phyloP scores from a whole-genome alignment of 306 rosid species.

The Vigna hirtella region DNA sequence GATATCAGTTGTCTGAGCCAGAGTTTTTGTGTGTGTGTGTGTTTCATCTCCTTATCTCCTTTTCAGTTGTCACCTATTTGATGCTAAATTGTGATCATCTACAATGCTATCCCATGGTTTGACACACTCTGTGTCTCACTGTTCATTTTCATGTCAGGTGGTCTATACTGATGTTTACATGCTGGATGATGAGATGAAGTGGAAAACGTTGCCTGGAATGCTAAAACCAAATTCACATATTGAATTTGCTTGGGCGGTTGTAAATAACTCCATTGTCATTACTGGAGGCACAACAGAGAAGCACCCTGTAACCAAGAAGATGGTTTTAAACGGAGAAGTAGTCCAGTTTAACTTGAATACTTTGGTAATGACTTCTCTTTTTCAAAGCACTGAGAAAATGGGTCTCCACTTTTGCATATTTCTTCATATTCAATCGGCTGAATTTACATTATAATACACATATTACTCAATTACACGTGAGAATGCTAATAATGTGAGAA shows the following conservation, averaged over 20 bases:
- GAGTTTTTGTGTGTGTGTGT: background rate
- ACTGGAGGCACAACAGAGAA: conserved; percentile 94
- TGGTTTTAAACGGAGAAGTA: conserved; percentile 91
- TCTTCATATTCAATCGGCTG: conserved; percentile 24
- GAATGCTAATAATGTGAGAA: background rate
- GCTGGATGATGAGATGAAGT: conserved; percentile 88
- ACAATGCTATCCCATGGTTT: background rate
- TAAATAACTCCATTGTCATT: conserved; percentile 80
- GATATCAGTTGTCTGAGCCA: conserved; percentile 14
- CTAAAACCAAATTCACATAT: conserved; percentile 92
- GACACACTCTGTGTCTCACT: background rate
- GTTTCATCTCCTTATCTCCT: background rate
- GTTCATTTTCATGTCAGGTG: conserved; percentile 62
- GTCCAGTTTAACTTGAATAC: conserved; percentile 77
- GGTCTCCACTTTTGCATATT: conserved; percentile 35
- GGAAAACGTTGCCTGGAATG: conserved; percentile 81
- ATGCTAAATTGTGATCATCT: conserved; percentile 12
- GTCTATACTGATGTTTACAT: conserved; percentile 81
- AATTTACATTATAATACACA: background rate
- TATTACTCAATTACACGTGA: conserved; percentile 10
- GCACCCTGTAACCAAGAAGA: conserved; percentile 84
- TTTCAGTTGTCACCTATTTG: background rate
- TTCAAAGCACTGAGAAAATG: conserved; percentile 9
- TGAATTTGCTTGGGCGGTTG: conserved; percentile 85
- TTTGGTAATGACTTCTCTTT: conserved; percentile 58